Evolutionary conservation across 257 asterid species (phyloP).

Genomic region (Fraxinus pennsylvanica): DNA sequence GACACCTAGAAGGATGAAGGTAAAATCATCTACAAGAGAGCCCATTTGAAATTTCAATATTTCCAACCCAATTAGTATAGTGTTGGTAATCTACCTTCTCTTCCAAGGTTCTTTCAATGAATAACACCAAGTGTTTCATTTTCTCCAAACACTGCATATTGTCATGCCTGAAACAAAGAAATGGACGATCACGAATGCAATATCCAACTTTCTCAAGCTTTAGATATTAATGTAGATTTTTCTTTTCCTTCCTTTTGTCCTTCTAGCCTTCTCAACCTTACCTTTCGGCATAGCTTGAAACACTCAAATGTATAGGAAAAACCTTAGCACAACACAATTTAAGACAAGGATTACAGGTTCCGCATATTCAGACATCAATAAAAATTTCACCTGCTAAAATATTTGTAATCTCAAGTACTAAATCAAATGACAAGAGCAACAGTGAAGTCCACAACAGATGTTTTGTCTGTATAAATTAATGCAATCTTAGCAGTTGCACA

Average conservation of each 20-base stretch:
- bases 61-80: not conserved
- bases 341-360: conserved; percentile 23
- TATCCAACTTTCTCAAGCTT: conserved; percentile 22
- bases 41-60: conserved; percentile 11
- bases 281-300: not conserved
- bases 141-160: conserved; percentile 89
- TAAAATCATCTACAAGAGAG: conserved; percentile 5
- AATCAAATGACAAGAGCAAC: not conserved
- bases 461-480: not conserved
- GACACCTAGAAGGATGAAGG: conserved; percentile 12
- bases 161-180: conserved; percentile 75
- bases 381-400: not conserved
- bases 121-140: conserved; percentile 87
- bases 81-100: conserved; percentile 62
- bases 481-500: not conserved
- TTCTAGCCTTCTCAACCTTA: conserved; percentile 11
- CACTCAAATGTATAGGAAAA: conserved; percentile 6
- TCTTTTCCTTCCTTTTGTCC: conserved; percentile 3
- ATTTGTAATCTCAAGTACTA: not conserved
- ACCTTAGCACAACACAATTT: conserved; percentile 9
- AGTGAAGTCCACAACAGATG: not conserved
- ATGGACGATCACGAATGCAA: conserved; percentile 21
- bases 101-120: conserved; percentile 82
- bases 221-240: conserved; percentile 14
- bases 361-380: conserved; percentile 10